Evolutionary conservation across 2,329 filamentous ascomycete genomes (phyloP).

Genomic region (Alternaria infectoria): DNA sequence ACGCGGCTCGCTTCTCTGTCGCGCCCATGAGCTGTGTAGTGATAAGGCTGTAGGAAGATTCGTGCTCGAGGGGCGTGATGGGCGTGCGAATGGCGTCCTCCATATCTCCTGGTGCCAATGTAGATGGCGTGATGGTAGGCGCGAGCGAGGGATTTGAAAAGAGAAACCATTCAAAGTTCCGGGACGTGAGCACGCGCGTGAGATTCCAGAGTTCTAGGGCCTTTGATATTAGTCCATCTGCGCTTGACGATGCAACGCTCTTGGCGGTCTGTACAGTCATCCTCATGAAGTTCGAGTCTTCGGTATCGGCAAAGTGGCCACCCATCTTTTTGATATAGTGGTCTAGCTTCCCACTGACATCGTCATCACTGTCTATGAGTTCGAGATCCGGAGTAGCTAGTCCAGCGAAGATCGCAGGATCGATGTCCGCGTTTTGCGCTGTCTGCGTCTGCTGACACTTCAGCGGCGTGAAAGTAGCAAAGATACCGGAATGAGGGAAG

Average conservation of each 20-base stretch:
- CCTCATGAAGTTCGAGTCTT: conserved; percentile 59
- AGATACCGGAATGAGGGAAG: conserved; percentile 54
- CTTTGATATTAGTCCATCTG: conserved; percentile 57
- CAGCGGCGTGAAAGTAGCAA: conserved; percentile 55
- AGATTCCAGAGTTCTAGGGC: conserved; percentile 63
- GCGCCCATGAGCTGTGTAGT: conserved; percentile 61
- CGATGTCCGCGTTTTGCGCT: conserved; percentile 40
- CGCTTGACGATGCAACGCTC: conserved; percentile 37
- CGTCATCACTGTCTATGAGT: conserved; percentile 59
- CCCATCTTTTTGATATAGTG: conserved; percentile 60
- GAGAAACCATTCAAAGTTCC: conserved; percentile 56
- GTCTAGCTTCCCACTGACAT: conserved; percentile 60
- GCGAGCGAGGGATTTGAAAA: conserved; percentile 53
- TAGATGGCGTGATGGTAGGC: conserved; percentile 41
- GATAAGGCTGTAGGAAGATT: conserved; percentile 58
- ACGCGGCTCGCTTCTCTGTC: conserved; percentile 61
- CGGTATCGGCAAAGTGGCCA: conserved; percentile 55
- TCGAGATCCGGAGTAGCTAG: conserved; percentile 48
- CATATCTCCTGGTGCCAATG: conserved; percentile 39
- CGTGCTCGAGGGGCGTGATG: conserved; percentile 40
- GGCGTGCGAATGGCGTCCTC: conserved; percentile 35
- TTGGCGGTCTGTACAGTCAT: conserved; percentile 53
- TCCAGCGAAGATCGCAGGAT: conserved; percentile 45
- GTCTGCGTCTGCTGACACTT: conserved; percentile 43
- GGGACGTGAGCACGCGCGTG: conserved; percentile 61